phyloP scores from a whole-genome alignment of 75 land plant genomes.

The Pinus tabuliformis region DNA sequence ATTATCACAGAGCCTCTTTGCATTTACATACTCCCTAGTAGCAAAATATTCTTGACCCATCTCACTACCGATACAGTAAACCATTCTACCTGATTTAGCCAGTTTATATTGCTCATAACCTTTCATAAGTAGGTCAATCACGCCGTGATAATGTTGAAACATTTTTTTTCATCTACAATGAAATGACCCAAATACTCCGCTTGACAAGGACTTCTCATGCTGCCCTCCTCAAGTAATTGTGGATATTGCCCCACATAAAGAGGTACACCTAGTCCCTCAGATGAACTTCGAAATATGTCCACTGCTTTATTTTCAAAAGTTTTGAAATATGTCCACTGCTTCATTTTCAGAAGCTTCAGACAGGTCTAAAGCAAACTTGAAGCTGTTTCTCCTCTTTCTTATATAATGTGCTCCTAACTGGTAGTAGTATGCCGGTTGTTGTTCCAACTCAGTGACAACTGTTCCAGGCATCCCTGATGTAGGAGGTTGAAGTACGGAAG shows the following conservation, averaged over 20 bases:
- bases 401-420: constrained; percentile 83
- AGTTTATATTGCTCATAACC: constrained; percentile 69
- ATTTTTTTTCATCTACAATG: constrained; percentile 58
- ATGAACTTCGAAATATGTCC: constrained; percentile 3
- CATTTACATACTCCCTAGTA: constrained; percentile 61
- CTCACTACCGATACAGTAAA: constrained; percentile 47
- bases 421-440: constrained; percentile 80
- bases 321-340: constrained; percentile 1
- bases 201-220: constrained; percentile 69
- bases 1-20: constrained; percentile 66
- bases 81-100: constrained; percentile 55
- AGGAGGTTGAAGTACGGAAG: constrained; percentile 31
- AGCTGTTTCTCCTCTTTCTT: constrained; percentile 59
- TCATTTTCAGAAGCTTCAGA: constrained; percentile 29
- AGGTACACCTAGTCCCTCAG: constrained; percentile 70
- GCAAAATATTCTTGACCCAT: constrained; percentile 83
- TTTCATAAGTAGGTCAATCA: constrained; percentile 76
- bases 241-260: constrained; percentile 84
- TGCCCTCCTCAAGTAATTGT: constrained; percentile 52
- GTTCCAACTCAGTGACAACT: constrained; percentile 75
- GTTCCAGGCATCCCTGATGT: constrained; percentile 24
- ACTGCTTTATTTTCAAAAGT: constrained; percentile 20
- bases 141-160: constrained; percentile 70
- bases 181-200: constrained; percentile 65
- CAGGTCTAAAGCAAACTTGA: constrained; percentile 28